Evolutionary conservation across 2,329 filamentous ascomycete genomes (phyloP), one percentile per base, ranked within the genome.

Genomic region (Trichoderma koningiopsis): DNA sequence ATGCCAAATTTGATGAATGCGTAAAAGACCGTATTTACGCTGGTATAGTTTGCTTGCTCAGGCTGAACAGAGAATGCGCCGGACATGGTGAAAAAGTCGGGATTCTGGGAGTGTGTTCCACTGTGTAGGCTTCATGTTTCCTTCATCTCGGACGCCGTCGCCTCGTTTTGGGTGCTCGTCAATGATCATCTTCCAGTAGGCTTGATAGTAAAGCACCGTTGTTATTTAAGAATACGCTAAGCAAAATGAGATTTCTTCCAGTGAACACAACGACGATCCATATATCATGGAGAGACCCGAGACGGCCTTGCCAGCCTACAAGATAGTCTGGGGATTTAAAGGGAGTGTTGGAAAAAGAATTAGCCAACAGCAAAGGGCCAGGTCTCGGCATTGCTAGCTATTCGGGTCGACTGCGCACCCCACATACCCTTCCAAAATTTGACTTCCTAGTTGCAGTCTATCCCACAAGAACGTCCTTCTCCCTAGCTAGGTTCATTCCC

Each of bases 21-120:
- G 69, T 82, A 80, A 7, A 80, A 73, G 68, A 78, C 81, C 22
- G 69, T 59, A 63, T 73, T 72, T 13, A 73, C 78, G 0, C 78
- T 75, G 40, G 73, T 74, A 71, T 81, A 81, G 64, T 78, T 79
- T 55, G 64, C 68, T 67, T 81, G 74, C 0, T 75, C 77, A 0
- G 76, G 72, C 2, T 69, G 78, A 3, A 3, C 78, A 2, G 73
- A 73, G 10, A 78, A 60, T n/a, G 73, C 74, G 40, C 64, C 70
- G 2, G 70, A 73, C 57, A 75, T 53, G 27, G 73, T 13, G 74
- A 79, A 78, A 71, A 80, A 80, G 72, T 80, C 76, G 7, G 77
- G 72, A 3, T 67, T 68, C 13, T 35, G 55, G 68, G 81, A 77
- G 22, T 16, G 37, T 3, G 73, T 56, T 0, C 72, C 74, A 11